Evolutionary conservation across 2,329 filamentous ascomycete species (phyloP), one percentile per base, ranked within the genome.

Genomic region (Chalaropsis ovoidea): DNA sequence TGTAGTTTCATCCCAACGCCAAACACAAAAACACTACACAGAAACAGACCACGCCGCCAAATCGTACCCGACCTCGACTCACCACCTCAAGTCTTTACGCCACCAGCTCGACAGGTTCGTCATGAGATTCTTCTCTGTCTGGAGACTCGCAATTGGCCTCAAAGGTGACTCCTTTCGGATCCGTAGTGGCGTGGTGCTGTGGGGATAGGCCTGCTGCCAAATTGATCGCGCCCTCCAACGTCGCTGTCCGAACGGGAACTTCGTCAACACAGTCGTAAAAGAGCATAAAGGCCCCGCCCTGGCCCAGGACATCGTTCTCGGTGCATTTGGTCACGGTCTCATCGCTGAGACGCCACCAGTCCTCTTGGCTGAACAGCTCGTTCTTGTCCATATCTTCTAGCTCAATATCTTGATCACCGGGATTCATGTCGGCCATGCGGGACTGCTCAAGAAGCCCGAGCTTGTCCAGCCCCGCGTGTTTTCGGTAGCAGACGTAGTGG

Each of bases 271-370:
- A 84, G 73, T 99, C 93, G 74, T 97, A 99, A 74, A 97, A 97
- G 0, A 97, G 81, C 93, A 99, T 97, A 73, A 97, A 97, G 0
- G 92, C 93, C 1, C 90, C 90, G 0, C 86, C 86, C 70, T 95
- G 87, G 1, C 80, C 81, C 62, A 94, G 77, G 0, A 95, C 89
- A 35, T 82, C 81, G 11, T 86, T 81, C 73, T 96, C 89, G 22
- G 82, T 82, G 27, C 92, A 87, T 69, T 83, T 80, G 68, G 80
- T 83, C 7, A 97, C 92, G 68, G 88, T 86, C 68, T 96, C 89
- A 71, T 97, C 93, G 73, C 93, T 97, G 35, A 97, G 80, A 17
- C 89, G 82, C 86, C 90, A 99, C 94, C 94, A 97, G 24, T 69
- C 62, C 5, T 66, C 54, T 41, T 63, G 62, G 47, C 61, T 69